Conservation (phyloP, 2,329 filamentous ascomycete species). For the Curvularia sp. region DNA sequence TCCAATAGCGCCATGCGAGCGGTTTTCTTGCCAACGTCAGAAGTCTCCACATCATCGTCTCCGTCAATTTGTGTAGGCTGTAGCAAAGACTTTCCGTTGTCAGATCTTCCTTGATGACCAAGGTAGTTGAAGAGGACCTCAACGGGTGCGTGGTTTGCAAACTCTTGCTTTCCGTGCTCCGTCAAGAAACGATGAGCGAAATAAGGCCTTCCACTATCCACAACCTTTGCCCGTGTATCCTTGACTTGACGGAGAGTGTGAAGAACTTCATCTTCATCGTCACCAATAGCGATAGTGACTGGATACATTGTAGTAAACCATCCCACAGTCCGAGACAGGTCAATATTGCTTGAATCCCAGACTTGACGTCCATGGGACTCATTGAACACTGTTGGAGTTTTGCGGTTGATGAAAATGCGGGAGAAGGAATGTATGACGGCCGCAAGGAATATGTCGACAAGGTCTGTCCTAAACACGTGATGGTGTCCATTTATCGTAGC, state of each 20-base stretch:
- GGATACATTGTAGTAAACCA: slow-evolving; percentile 68
- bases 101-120: slow-evolving; percentile 59
- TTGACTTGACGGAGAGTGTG: slow-evolving; percentile 63
- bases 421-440: slow-evolving; percentile 64
- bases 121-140: slow-evolving; percentile 67
- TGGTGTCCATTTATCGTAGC: slow-evolving; percentile 39
- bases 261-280: slow-evolving; percentile 59
- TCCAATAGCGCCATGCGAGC: slow-evolving; percentile 43
- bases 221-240: slow-evolving; percentile 58
- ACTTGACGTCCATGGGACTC: slow-evolving; percentile 50
- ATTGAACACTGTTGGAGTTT: slow-evolving; percentile 58
- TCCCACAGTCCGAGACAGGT: slow-evolving; percentile 65
- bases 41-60: slow-evolving; percentile 36
- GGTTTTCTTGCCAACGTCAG: slow-evolving; percentile 39
- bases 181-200: slow-evolving; percentile 53
- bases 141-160: slow-evolving; percentile 57
- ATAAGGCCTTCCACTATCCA: slow-evolving; percentile 58
- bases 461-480: slow-evolving; percentile 60
- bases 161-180: slow-evolving; percentile 36
- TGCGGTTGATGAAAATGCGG: slow-evolving; percentile 62
- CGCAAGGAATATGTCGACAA: slow-evolving; percentile 63
- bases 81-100: slow-evolving; percentile 58
- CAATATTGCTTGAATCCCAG: slow-evolving; percentile 55
- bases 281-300: slow-evolving; percentile 54
- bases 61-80: slow-evolving; percentile 35